A percentile compares a stretch with the other conserved stretches of the same genome.
Conservation (phyloP, 2,329 filamentous ascomycete genomes). For the Hypoxylon sp. region DNA sequence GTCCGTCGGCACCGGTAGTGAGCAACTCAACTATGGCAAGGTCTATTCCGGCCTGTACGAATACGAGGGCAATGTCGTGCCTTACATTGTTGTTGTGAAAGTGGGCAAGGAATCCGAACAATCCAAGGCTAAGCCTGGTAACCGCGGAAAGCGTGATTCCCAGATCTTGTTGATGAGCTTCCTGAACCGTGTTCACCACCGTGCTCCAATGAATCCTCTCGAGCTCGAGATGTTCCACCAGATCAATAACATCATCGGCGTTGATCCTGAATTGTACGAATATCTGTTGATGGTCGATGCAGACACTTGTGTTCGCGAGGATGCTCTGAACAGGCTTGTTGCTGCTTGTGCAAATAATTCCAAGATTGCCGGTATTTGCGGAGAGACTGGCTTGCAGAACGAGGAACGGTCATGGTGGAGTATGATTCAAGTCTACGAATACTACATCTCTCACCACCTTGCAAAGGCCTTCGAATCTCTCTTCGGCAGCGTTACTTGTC, state of each 20-base stretch:
- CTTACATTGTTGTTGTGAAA: constrained; percentile 96
- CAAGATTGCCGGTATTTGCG: constrained; percentile 97
- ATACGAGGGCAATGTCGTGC: constrained; percentile 96
- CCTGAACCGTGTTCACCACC: constrained; percentile 96
- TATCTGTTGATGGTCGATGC: constrained; percentile 98
- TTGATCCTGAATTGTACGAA: constrained; percentile 97
- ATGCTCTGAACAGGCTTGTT: constrained; percentile 92
- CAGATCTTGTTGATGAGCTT: constrained; percentile 97
- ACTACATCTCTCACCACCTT: constrained; percentile 98
- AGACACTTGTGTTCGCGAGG: constrained; percentile 93
- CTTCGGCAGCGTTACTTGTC: constrained; percentile 97
- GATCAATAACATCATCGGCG: constrained; percentile 98
- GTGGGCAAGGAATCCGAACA: constrained; percentile 98
- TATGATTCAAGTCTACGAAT: constrained; percentile 99
- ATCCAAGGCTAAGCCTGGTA: constrained; percentile 90
- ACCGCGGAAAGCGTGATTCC: constrained; percentile 98
- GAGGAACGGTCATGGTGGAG: constrained; percentile 98
- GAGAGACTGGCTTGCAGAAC: constrained; percentile 96
- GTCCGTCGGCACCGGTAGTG: constrained; percentile 87
- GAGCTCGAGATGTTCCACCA: constrained; percentile 99
- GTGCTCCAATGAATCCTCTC: constrained; percentile 92
- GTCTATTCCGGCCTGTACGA: constrained; percentile 99
- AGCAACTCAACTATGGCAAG: constrained; percentile 98
- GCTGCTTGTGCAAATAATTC: constrained; percentile 93
- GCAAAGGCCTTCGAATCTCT: constrained; percentile 98